These are phyloP conservation scores for Batkoa obscura DNA, from an alignment of 371 early-diverging fungal species.

Conservation along the genomic window DNA sequence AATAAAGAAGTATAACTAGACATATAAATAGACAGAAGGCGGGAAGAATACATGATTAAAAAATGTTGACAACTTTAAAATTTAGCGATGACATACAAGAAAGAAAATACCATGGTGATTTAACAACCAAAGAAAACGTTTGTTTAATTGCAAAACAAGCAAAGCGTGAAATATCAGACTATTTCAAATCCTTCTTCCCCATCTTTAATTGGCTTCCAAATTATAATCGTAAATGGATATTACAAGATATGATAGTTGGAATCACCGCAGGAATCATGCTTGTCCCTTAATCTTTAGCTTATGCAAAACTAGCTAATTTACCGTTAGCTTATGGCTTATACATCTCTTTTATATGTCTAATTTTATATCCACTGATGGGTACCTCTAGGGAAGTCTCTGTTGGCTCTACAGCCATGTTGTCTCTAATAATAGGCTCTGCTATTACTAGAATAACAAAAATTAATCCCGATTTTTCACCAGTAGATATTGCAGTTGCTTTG, in stretches of 20 bases:
- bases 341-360: slow-evolving; percentile 53
- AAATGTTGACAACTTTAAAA: no score
- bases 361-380: slow-evolving; percentile 57
- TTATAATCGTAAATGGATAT: slow-evolving; percentile 39
- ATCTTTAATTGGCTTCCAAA: slow-evolving; percentile 13
- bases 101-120: neutral
- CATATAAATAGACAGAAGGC: no score
- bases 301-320: slow-evolving; percentile 59
- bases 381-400: slow-evolving; percentile 72
- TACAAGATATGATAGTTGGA: slow-evolving; percentile 69
- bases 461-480: neutral
- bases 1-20: no score
- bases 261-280: slow-evolving; percentile 67
- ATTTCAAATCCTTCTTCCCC: slow-evolving; percentile 8
- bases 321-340: slow-evolving; percentile 73
- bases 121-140: neutral
- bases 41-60: no score
- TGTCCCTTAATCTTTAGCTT: slow-evolving; percentile 70
- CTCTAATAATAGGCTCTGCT: slow-evolving; percentile 43
- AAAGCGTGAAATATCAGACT: slow-evolving; percentile 10
- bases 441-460: slow-evolving; percentile 21
- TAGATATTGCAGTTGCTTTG: slow-evolving; percentile 22
- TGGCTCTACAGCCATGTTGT: slow-evolving; percentile 72
- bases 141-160: neutral
- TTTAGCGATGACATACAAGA: no score